Conservation (phyloP, 768 basidiomycete species). For the Boletellus emodensis region DNA sequence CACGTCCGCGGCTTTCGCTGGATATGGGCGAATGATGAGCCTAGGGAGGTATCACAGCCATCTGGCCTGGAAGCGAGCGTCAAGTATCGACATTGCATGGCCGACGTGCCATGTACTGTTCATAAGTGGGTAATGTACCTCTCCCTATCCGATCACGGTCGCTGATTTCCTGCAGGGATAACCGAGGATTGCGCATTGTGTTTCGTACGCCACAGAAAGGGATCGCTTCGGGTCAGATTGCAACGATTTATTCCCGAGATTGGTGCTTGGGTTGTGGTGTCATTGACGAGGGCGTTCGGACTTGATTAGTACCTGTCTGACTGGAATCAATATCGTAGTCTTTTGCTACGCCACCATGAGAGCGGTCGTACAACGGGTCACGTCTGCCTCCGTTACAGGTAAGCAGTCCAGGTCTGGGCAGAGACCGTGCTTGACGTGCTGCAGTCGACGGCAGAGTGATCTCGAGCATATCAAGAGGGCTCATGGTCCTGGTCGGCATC, state of each 20-base stretch:
- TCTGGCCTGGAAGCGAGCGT: conserved; percentile 48
- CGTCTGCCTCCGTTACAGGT: conserved; percentile 85
- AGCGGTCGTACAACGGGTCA: conserved; percentile 80
- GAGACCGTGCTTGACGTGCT: background rate
- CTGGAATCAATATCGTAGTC: background rate
- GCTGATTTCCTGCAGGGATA: conserved; percentile 17
- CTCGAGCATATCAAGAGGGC: conserved; percentile 76
- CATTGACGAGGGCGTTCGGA: conserved; percentile 39
- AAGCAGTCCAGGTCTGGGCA: conserved; percentile 10
- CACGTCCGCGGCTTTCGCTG: conserved; percentile 56
- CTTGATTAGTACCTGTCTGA: background rate
- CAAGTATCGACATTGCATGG: conserved; percentile 72
- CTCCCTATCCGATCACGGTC: background rate
- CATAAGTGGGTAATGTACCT: conserved; percentile 37
- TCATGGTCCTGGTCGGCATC: conserved; percentile 91
- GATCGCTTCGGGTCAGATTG: conserved; percentile 78
- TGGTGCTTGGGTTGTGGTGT: conserved; percentile 85
- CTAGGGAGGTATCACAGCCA: conserved; percentile 37
- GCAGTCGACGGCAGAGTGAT: conserved; percentile 77
- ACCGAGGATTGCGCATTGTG: conserved; percentile 35
- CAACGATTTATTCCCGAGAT: conserved; percentile 64
- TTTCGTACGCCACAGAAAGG: conserved; percentile 62
- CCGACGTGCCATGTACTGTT: conserved; percentile 48
- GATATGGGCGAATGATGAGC: conserved; percentile 69
- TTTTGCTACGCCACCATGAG: conserved; percentile 48